Base-by-base conservation (phyloP, 306 rosid genomes). In the Ammopiptanthus mongolicus region DNA sequence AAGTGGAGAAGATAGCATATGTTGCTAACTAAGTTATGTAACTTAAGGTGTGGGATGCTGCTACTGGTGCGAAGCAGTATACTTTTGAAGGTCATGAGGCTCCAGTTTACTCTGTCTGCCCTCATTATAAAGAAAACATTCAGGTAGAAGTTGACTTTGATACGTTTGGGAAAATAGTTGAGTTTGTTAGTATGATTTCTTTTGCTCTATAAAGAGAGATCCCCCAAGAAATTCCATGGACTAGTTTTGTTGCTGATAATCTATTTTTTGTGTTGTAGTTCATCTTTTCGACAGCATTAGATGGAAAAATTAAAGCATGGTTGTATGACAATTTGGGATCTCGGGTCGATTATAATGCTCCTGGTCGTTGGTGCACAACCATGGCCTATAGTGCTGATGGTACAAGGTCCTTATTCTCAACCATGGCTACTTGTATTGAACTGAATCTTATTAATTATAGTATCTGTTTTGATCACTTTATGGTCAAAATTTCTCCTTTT, bases 341-440 rank as follows among this genome's bases (percentile, higher is more conserved):
- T 81, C 95, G 98, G 73, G 98, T 95, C 87, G 98, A 95, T 79
- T 95, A 95, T 84, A 93, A 91, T 47, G 98, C 98, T 83, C 98
- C 97, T 77, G 98, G 98, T 62, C 93, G 91, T 37, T 95, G 97
- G 97, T 95, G 97, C 91, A 95, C 97, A 66, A 91, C 98, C 78
- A 95, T 95, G 97, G 97, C 96, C 18, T 93, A 91, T 63, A 89
- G 97, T 85, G 98, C 98, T 25, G 98, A 93, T 79, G 98, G 98
- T 65, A 88, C 98, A 79, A 91, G 98, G 98, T 91, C 33, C 37
- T 58, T 62, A 72, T 47, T 63, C 84, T 73, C 56, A 34, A 47
- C 83, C 80, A 9, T 66, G 70, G 34, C 50, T 82, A 41, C 62
- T 47, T 47, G 70, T 34, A 17, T 25, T 73, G 46, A 84, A 65